Percentiles rank a stretch among this genome's conserved stretches.
These are phyloP conservation scores for Anthracocystis panici-leucophaei DNA, from an alignment of 1,284 basidiomycete genomes.

Conservation along the genomic window DNA sequence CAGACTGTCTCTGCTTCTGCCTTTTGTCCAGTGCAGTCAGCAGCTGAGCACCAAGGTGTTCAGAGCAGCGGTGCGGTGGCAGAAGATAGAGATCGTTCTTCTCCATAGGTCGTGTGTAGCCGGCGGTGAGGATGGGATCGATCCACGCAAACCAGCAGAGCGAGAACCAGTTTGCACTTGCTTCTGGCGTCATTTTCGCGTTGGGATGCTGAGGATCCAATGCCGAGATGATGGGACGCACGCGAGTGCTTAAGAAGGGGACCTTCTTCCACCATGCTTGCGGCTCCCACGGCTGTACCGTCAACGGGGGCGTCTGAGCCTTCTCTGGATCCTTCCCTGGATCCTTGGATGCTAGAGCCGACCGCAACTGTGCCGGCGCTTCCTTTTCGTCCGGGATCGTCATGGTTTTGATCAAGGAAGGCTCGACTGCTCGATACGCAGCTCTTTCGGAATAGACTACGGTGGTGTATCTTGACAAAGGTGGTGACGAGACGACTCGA, in stretches of 20 bases:
- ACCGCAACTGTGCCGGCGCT: neutral
- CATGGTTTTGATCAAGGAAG: too few species aligned
- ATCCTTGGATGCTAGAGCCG: neutral
- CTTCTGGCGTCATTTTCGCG: constrained; percentile 35
- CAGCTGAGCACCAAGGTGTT: constrained; percentile 6
- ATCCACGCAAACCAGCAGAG: constrained; percentile 46
- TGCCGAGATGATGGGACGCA: constrained; percentile 25
- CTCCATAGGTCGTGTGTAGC: constrained; percentile 47
- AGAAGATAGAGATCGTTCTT: constrained; percentile 45
- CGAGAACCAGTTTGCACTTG: constrained; percentile 27
- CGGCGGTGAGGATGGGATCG: constrained; percentile 33
- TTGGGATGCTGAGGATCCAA: constrained; percentile 17
- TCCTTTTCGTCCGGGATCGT: constrained; percentile 2
- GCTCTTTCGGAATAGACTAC: too few species aligned
- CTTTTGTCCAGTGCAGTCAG: constrained; percentile 13
- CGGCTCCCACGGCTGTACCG: constrained; percentile 19
- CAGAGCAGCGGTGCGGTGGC: constrained; percentile 5
- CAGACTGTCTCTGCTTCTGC: constrained; percentile 2
- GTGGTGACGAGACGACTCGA: too few species aligned
- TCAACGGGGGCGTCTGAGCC: constrained; percentile 7
- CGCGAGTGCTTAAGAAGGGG: constrained; percentile 19
- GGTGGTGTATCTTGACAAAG: too few species aligned
- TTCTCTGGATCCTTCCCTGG: constrained; percentile 14
- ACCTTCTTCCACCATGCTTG: constrained; percentile 32
- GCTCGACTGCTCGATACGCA: too few species aligned